Evolutionary conservation across 1,284 basidiomycete species (phyloP), one percentile per base, ranked within the genome.

Genomic region (Cutaneotrichosporon cavernicola): DNA sequence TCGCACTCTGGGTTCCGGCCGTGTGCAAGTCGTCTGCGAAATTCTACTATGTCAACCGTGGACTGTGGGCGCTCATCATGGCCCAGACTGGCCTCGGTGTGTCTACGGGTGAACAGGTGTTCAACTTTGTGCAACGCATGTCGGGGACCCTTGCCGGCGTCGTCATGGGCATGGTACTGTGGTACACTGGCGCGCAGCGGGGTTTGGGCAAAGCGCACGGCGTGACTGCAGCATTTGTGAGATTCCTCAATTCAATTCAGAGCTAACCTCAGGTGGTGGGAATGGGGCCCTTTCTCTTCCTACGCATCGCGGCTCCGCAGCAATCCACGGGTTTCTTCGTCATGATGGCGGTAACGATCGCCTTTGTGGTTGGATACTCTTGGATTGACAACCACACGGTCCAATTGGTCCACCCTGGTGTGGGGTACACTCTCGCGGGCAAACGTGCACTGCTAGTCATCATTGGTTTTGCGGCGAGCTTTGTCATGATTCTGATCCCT

Each of bases 41-140:
- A 78, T 76, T 86, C 83, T 59, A 71, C 82, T 74, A 73, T 58
- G 31, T 58, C 9, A 70, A 74, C 43, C 60, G 84, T 79, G 65
- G 75, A 78, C 63, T 87, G 73, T 83, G 87, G 87, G 87, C 86
- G 2, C 74, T 88, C 62, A 87, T 88, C 73, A 89, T 88, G 86
- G 72, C 86, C 0, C 87, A 89, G 70, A 87, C 85, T 0, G 86
- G 86, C 1, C 69, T 89, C 56, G 87, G 85, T 50, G 82, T 88
- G 11, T 87, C 84, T 65, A 83, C 84, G 0, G 86, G 86, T 10
- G 87, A 89, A 70, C 87, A 88, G 70, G 82, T 89, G 14, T 83
- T 79, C 69, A 82, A 82, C 60, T 84, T 86, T 63, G 65, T 85
- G 21, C 72, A 81, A 2, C 83, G 87, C 56, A 70, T 87, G 22